Percentiles rank a stretch among this genome's conserved stretches.
Conservation (phyloP, 2,329 filamentous ascomycete genomes). For the Tympanopsis confertula region DNA sequence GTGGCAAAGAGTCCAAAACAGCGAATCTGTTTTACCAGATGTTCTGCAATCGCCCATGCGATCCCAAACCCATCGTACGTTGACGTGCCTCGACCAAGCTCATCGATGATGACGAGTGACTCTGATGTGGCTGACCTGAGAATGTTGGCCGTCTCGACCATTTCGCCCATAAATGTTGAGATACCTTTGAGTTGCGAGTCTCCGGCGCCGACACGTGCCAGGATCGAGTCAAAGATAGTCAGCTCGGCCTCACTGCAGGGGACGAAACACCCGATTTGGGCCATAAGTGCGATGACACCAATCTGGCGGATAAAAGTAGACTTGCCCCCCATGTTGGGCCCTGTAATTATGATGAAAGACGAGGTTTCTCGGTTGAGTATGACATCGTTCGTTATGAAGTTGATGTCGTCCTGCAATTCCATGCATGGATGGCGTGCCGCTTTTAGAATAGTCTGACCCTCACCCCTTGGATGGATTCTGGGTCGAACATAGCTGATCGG, state of each 20-base stretch:
- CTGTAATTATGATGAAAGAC: slow-evolving; percentile 91
- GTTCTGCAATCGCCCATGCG: slow-evolving; percentile 98
- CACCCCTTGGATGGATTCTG: slow-evolving; percentile 77
- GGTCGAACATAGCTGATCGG: slow-evolving; percentile 85
- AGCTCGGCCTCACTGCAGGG: slow-evolving; percentile 83
- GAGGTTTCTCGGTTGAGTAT: slow-evolving; percentile 66
- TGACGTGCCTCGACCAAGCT: slow-evolving; percentile 88
- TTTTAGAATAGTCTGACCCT: slow-evolving; percentile 77
- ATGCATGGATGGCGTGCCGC: slow-evolving; percentile 94
- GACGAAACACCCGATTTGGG: slow-evolving; percentile 91
- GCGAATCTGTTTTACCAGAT: slow-evolving; percentile 89
- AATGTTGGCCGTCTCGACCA: slow-evolving; percentile 97
- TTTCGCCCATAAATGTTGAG: slow-evolving; percentile 98
- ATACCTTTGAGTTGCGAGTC: slow-evolving; percentile 97
- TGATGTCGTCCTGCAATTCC: slow-evolving; percentile 96
- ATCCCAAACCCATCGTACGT: slow-evolving; percentile 97
- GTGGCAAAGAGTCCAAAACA: slow-evolving; percentile 94
- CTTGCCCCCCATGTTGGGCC: slow-evolving; percentile 98
- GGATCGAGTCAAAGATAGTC: slow-evolving; percentile 91
- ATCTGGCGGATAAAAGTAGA: slow-evolving; percentile 97
- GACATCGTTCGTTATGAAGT: slow-evolving; percentile 97
- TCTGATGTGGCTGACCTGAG: slow-evolving; percentile 92
- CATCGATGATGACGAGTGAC: slow-evolving; percentile 95
- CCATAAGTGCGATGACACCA: slow-evolving; percentile 92
- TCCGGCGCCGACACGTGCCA: slow-evolving; percentile 87